Conservation (phyloP, 2,329 filamentous ascomycete species). For the Colletotrichum horii region DNA sequence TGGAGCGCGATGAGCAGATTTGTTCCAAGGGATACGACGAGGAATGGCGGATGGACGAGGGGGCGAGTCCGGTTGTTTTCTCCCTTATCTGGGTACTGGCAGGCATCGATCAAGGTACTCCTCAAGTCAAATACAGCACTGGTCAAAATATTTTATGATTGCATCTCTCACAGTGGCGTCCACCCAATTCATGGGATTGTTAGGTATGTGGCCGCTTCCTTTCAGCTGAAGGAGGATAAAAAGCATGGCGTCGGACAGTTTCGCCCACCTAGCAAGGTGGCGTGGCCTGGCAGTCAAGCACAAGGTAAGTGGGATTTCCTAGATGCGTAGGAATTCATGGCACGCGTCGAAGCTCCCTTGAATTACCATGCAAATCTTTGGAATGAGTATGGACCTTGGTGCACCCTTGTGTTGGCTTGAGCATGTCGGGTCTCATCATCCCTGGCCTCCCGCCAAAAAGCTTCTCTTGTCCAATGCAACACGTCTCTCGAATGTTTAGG, state of each 20-base stretch:
- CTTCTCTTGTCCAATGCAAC: not conserved
- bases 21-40: not conserved
- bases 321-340: not conserved
- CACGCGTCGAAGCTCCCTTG: not conserved
- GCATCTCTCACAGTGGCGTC: not conserved
- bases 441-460: not conserved
- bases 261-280: not conserved
- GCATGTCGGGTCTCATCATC: not conserved
- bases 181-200: not conserved
- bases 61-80: not conserved
- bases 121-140: not conserved
- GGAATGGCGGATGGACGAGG: not conserved
- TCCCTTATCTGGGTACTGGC: not conserved
- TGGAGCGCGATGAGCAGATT: not conserved
- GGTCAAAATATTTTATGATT: not conserved
- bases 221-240: not conserved
- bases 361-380: not conserved
- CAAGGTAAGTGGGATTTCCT: too few relatives aligned
- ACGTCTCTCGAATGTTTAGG: not conserved
- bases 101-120: not conserved
- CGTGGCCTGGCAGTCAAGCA: not conserved
- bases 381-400: not conserved
- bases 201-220: not conserved
- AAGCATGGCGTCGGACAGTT: not conserved
- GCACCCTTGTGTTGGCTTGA: not conserved